phyloP scores from a whole-genome alignment of 73 alveolate species.

The Symbiodinium natans region DNA sequence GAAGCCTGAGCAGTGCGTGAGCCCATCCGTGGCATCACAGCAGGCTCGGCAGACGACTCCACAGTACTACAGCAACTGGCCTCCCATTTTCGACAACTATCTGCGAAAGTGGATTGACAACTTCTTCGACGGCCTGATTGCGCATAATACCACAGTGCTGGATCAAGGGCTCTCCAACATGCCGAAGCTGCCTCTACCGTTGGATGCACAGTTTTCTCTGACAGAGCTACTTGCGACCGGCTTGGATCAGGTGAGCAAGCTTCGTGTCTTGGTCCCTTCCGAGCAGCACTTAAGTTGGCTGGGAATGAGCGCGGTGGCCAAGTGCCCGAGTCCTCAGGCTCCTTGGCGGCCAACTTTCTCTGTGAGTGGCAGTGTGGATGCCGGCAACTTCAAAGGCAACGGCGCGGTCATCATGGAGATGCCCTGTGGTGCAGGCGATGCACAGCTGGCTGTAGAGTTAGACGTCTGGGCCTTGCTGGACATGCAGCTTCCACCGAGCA shows the following conservation, averaged over 20 bases:
- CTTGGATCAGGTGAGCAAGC: conserved; percentile 47
- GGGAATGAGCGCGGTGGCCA: conserved; percentile 76
- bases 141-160: conserved; percentile 26
- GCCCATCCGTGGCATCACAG: conserved; percentile 75
- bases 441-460: conserved; percentile 64
- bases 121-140: conserved; percentile 78
- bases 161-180: conserved; percentile 44
- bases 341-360: conserved; percentile 69
- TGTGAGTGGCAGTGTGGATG: conserved; percentile 42
- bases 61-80: conserved; percentile 69
- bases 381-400: conserved; percentile 67
- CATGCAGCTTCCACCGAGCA: conserved; percentile 49
- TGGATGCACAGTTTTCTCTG: conserved; percentile 23
- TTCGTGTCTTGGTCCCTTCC: conserved; percentile 49
- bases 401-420: conserved; percentile 39
- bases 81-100: conserved; percentile 27
- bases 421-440: conserved; percentile 91
- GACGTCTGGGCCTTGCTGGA: conserved; percentile 72
- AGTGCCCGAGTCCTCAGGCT: conserved; percentile 79
- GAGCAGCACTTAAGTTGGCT: conserved; percentile 58
- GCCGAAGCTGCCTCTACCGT: conserved; percentile 37
- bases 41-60: conserved; percentile 34
- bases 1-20: conserved; percentile 39
- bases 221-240: conserved; percentile 51
- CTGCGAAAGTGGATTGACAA: conserved; percentile 64